Conservation (phyloP, 2,329 filamentous ascomycete genomes). For the Cladorrhinum sp. region DNA sequence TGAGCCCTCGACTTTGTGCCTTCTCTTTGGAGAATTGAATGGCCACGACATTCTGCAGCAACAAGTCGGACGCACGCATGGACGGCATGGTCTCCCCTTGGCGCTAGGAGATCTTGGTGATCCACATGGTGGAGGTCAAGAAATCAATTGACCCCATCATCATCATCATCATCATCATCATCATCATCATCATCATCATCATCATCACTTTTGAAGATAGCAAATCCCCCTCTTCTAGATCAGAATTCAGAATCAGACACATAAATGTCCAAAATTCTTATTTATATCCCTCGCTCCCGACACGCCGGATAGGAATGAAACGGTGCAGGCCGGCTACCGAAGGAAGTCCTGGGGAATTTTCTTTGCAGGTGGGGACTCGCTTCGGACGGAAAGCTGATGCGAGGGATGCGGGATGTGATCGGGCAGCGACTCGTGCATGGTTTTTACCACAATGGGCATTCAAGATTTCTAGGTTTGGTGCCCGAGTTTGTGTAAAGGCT, state of each 20-base stretch:
- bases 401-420: not conserved
- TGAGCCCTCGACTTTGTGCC: not conserved
- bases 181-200: no score
- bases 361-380: not conserved
- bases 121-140: not conserved
- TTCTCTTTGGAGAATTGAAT: not conserved
- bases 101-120: not conserved
- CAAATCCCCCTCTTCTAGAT: not conserved
- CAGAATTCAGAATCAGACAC: not conserved
- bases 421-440: constrained; percentile 10
- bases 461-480: not conserved
- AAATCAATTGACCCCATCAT: constrained; percentile 1
- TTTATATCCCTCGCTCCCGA: not conserved
- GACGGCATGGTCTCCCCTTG: not conserved
- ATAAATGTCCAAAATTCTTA: not conserved
- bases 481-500: not conserved
- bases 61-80: not conserved
- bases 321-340: not conserved
- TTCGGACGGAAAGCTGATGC: not conserved
- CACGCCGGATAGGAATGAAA: not conserved
- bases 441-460: not conserved
- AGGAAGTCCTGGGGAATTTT: not conserved
- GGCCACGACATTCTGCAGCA: constrained; percentile 9
- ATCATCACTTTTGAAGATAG: not conserved
- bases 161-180: no score